These are phyloP conservation scores for Puccinia coronata DNA, from an alignment of 1,284 basidiomycete species.

Conservation along the genomic window DNA sequence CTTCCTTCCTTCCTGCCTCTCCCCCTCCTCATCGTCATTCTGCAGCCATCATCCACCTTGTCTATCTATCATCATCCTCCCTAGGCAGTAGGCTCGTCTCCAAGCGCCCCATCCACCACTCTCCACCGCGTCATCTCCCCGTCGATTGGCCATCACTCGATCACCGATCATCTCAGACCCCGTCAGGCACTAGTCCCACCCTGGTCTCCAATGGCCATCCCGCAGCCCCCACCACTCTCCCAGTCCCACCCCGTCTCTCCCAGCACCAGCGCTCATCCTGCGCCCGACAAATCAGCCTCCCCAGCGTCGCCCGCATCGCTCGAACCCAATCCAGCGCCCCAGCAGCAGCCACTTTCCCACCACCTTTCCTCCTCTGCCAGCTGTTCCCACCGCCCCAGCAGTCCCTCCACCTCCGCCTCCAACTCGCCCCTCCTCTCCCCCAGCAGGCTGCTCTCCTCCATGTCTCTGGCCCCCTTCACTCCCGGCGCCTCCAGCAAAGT, in stretches of 20 bases:
- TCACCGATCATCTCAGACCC: not conserved
- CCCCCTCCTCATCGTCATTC: too few relatives aligned
- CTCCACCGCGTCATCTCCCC: not conserved
- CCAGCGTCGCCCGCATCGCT: not conserved
- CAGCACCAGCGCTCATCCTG: not conserved
- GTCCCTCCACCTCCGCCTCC: not conserved
- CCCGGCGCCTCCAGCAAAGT: not conserved
- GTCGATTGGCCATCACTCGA: not conserved
- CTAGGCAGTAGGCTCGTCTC: too few relatives aligned
- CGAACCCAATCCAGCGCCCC: not conserved
- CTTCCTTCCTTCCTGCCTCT: too few relatives aligned
- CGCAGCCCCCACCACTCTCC: not conserved
- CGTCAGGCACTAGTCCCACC: not conserved
- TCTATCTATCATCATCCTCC: too few relatives aligned
- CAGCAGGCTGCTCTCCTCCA: not conserved
- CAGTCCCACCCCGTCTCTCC: not conserved
- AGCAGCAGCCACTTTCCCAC: not conserved
- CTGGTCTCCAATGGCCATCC: not conserved
- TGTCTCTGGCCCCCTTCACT: constrained; percentile 12
- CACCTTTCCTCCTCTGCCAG: not conserved
- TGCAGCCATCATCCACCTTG: too few relatives aligned
- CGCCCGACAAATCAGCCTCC: too few relatives aligned
- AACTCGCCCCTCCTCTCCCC: constrained; percentile 8
- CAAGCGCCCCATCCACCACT: too few relatives aligned
- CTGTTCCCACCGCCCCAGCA: not conserved